A percentile compares a stretch with the other conserved stretches of the same genome.
Evolutionary conservation across 83 land plant species (phyloP).

Genomic region (Diphasiastrum complanatum): DNA sequence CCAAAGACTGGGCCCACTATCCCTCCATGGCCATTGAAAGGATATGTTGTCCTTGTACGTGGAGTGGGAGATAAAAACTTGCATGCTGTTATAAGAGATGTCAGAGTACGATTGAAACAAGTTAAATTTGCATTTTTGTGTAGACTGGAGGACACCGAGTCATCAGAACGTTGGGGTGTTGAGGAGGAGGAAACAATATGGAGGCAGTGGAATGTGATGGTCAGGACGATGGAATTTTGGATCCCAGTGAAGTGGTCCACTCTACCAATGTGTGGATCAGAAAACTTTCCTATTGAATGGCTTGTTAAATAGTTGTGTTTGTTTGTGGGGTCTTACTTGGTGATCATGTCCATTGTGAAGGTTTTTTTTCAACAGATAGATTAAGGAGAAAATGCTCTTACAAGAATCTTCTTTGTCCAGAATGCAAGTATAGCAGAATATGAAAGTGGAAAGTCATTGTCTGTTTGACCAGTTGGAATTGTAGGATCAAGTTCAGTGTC

Average conservation of each 20-base stretch:
- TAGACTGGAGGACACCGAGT: too few relatives aligned
- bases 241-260: constrained; percentile 12
- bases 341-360: too few relatives aligned
- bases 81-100: constrained; percentile 9
- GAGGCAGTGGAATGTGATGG: constrained; percentile 13
- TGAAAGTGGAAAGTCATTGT: too few relatives aligned
- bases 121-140: neutral
- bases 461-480: too few relatives aligned
- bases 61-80: neutral
- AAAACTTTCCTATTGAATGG: constrained; percentile 9
- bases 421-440: too few relatives aligned
- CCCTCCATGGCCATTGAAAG: constrained; percentile 15
- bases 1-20: constrained; percentile 4
- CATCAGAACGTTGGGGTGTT: neutral
- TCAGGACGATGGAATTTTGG: constrained; percentile 15
- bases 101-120: constrained; percentile 5
- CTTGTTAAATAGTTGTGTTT: neutral
- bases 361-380: too few relatives aligned
- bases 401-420: too few relatives aligned
- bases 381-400: too few relatives aligned
- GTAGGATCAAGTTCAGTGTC: too few relatives aligned
- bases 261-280: neutral
- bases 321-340: neutral
- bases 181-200: constrained; percentile 4
- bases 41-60: constrained; percentile 7